Base-by-base conservation (phyloP, 106 monocot genomes). In the Dendrobium nobile region DNA sequence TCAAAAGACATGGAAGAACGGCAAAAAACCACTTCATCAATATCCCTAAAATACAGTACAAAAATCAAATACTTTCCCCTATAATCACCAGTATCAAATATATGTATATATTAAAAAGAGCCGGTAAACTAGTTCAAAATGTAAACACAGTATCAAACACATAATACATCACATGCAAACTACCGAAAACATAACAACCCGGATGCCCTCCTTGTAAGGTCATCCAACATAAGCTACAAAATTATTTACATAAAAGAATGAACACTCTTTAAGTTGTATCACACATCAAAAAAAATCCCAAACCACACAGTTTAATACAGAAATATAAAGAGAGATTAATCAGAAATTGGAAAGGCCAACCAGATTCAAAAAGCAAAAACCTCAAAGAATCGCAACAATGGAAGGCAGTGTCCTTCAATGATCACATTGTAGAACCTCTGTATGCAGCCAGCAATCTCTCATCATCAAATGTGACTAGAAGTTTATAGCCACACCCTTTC, bases 401-500 rank as follows among this genome's bases (percentile, higher is more conserved):
- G 75, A 59, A 2, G 81, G 81, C 19, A 81, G n/a, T n/a, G 75
- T 59, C 75, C 81, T 43, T 75, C 75, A 15, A 81, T 43, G 55
- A 43, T 7, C 8, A 81, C 81, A 31, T 81, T 81, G 61, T 81
- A 81, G 72, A 83, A 84, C 79, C 75, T 79, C 79, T 84, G 84
- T 73, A 84, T 84, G 22, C 84, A 33, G 45, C 75, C 15, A 84
- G 79, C 84, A 84, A 80, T 73, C 79, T 79, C 56, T 59, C 79
- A 31, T 84, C 84, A 5, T 84, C 84, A 5, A 13, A 6, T 4
- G 84, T 67, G 40, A 84, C 59, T n/a, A n/a, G 47, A 84, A 84
- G 51, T 84, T 84, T 28, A 84, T 84, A 3, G 84, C 79, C 1
- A 84, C 84, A 33, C 84, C 84, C 79, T 84, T 81, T 59, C 81